phyloP scores from a whole-genome alignment of 169 alveolate genomes.

The Plasmodium gallinaceum region DNA sequence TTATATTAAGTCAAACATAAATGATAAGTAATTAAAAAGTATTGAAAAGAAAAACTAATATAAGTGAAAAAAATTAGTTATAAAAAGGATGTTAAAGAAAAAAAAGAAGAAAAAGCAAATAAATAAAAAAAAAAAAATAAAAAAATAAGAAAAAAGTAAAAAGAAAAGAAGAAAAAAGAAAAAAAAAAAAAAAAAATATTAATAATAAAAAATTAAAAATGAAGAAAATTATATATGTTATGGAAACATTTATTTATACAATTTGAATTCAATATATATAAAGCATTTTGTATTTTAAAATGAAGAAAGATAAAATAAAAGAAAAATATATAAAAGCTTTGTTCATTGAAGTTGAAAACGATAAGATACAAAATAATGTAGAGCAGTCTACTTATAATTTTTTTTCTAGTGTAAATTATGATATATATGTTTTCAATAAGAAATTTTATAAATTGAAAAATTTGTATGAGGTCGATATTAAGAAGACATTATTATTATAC shows the following conservation, averaged over 20 bases:
- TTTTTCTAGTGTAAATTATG: constrained; percentile 22
- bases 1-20: too few species aligned
- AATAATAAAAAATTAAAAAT: neutral
- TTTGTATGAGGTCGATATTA: constrained; percentile 15
- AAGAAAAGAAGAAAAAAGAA: neutral
- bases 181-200: neutral
- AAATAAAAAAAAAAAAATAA: too few species aligned
- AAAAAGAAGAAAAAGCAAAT: too few species aligned
- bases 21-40: too few species aligned
- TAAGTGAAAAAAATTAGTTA: too few species aligned
- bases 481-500: constrained; percentile 38
- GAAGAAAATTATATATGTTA: neutral
- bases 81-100: too few species aligned
- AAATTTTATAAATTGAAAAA: constrained; percentile 39
- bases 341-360: constrained; percentile 32
- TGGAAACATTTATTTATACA: neutral
- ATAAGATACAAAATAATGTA: constrained; percentile 12
- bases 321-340: constrained; percentile 41
- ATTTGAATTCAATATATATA: neutral
- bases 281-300: neutral
- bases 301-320: constrained; percentile 37
- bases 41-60: too few species aligned
- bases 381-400: constrained; percentile 11
- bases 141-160: constrained; percentile 5
- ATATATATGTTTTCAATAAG: constrained; percentile 36